Evolutionary conservation across 257 asterid genomes (phyloP), one percentile per base, ranked within the genome.

Genomic region (Handroanthus guayacan): DNA sequence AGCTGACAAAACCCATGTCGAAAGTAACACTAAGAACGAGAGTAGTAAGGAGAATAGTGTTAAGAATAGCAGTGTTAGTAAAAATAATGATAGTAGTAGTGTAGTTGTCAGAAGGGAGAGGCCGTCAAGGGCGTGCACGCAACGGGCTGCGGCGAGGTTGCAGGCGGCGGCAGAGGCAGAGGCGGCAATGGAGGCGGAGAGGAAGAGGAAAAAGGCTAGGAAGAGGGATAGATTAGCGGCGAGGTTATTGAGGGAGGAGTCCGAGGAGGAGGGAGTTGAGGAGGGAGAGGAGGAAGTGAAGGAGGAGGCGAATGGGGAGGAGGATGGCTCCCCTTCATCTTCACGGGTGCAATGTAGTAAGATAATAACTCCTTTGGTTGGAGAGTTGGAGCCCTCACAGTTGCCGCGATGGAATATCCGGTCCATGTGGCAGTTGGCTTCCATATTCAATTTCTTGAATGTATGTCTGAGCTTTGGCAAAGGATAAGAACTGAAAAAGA

Each of bases 401-500:
- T 74, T 93, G 82, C 95, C 92, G 0, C 88, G 99, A 68, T 91
- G 96, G 98, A 88, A 67, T 66, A 78, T 95, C 50, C 91, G 98
- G 65, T 90, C 93, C 52, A 95, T 93, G 99, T 93, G 98, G 99
- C 92, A 95, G 87, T 75, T 95, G 89, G 98, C 99, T 84, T 93
- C 99, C 17, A 81, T 95, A 75, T 81, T 95, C 69, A 90, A 93
- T 86, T 95, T 95, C 88, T 86, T 95, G 85, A 90, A 95, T 86
- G 99, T 95, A 89, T 65, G 98, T 79, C 6, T 51, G 77, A 61
- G 48, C 5, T 79, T 74, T 14, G 31, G 60, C 43, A 57, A 66
- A 38, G 13, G 75, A 43, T 12, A 31, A 50, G 6, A 16, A 9
- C 45, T 47, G 71, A 9, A 14, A 34, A 82, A 75, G 68, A 51